Percentiles rank a stretch among this genome's conserved stretches.
Conservation (phyloP, 345 rosid genomes). For the Eucalyptus marginata region DNA sequence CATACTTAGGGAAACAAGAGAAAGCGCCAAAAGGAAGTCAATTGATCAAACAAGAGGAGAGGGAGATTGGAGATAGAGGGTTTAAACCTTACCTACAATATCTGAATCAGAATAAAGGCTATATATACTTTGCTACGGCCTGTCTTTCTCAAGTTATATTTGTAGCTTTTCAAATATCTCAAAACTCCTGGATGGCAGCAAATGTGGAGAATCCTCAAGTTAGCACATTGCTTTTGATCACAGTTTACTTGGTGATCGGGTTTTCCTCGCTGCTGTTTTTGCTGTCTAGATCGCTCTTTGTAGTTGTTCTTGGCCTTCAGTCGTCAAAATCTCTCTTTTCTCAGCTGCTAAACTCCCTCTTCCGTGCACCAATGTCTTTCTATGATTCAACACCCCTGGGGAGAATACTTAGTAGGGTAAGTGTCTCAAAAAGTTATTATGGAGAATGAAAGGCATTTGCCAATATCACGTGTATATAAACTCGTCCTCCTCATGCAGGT, state of each 20-base stretch:
- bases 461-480: not conserved
- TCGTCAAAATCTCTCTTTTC: conserved; percentile 63
- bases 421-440: not conserved
- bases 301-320: conserved; percentile 38
- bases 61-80: conserved; percentile 78
- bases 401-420: conserved; percentile 70
- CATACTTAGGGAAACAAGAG: conserved; percentile 22
- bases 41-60: conserved; percentile 73
- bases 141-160: conserved; percentile 32
- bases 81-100: conserved; percentile 63
- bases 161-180: conserved; percentile 43
- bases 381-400: conserved; percentile 91
- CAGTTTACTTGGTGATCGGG: conserved; percentile 56
- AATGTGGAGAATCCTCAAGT: conserved; percentile 55
- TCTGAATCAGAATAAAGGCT: conserved; percentile 67
- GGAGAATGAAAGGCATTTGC: not conserved
- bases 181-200: conserved; percentile 78
- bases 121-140: conserved; percentile 47
- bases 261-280: conserved; percentile 29
- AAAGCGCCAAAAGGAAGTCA: conserved; percentile 43
- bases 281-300: conserved; percentile 33
- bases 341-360: conserved; percentile 56
- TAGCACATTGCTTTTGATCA: conserved; percentile 39
- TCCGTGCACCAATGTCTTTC: conserved; percentile 79
- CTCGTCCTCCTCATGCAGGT: conserved; percentile 19